These are phyloP conservation scores for Podospora conica DNA, from an alignment of 495 filamentous ascomycete species.

Conservation along the genomic window DNA sequence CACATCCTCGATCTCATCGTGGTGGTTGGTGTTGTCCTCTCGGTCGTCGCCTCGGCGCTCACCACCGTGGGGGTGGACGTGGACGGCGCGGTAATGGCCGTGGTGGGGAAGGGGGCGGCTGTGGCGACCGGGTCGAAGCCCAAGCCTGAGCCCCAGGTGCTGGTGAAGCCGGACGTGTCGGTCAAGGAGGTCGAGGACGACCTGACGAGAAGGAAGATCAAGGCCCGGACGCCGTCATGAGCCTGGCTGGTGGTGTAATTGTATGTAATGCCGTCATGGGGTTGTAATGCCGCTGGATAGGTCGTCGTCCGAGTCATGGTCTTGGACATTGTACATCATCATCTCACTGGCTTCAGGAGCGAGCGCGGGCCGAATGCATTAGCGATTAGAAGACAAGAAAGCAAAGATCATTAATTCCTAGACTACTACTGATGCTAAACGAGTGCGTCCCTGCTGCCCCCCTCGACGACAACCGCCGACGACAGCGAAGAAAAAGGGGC, in stretches of 20 bases:
- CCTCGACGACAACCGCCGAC: neutral
- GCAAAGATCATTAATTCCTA: neutral
- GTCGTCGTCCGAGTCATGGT: neutral
- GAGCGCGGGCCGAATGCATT: neutral
- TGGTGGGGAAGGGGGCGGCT: neutral
- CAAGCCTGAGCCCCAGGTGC: neutral
- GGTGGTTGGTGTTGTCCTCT: constrained; percentile 29
- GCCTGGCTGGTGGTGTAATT: neutral
- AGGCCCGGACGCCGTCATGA: neutral
- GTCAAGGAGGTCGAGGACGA: neutral
- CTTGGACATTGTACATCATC: neutral
- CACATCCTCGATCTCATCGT: constrained; percentile 65
- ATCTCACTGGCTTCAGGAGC: neutral
- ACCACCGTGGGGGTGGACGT: constrained; percentile 21
- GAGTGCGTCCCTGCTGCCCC: neutral
- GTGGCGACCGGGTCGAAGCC: neutral
- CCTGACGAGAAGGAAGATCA: neutral
- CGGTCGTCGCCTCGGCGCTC: constrained; percentile 17
- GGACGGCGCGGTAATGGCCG: constrained; percentile 2
- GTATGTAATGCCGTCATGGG: neutral
- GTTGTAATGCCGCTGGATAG: neutral
- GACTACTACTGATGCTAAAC: neutral
- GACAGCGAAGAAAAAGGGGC: neutral
- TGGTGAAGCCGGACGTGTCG: neutral
- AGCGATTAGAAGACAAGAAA: neutral